phyloP scores from a whole-genome alignment of 2,329 filamentous ascomycete species.

The Trichoderma semiorbis region DNA sequence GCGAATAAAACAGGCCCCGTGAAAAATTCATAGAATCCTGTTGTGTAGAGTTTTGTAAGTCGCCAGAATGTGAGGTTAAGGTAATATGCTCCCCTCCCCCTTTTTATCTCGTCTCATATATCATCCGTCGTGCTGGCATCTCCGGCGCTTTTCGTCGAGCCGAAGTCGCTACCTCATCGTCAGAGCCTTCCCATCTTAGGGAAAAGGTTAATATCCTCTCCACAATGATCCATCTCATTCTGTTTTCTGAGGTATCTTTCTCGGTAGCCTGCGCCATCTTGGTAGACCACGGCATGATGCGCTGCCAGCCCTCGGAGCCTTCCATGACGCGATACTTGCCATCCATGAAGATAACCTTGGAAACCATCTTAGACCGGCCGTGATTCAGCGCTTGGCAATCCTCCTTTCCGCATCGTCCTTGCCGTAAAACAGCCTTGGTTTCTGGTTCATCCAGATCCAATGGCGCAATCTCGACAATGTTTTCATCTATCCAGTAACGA shows the following conservation, averaged over 20 bases:
- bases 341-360: slow-evolving; percentile 37
- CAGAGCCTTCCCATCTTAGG: slow-evolving; percentile 34
- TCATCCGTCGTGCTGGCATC: not conserved
- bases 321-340: slow-evolving; percentile 30
- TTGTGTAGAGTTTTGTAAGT: not conserved
- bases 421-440: slow-evolving; percentile 31
- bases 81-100: not conserved
- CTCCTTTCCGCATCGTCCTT: slow-evolving; percentile 35
- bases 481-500: slow-evolving; percentile 38
- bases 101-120: slow-evolving; percentile 2
- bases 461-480: slow-evolving; percentile 37
- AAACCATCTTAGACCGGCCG: slow-evolving; percentile 36
- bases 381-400: slow-evolving; percentile 36
- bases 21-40: not conserved
- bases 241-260: slow-evolving; percentile 30
- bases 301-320: slow-evolving; percentile 31
- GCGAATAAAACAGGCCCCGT: not conserved
- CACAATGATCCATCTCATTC: slow-evolving; percentile 38
- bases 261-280: slow-evolving; percentile 27
- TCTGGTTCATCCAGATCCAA: slow-evolving; percentile 35
- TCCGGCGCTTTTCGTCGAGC: slow-evolving; percentile 19
- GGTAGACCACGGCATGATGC: slow-evolving; percentile 33
- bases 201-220: slow-evolving; percentile 39
- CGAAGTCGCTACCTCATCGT: slow-evolving; percentile 25
- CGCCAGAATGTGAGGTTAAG: not conserved